Percentiles rank a stretch among this genome's conserved stretches.
phyloP scores from a whole-genome alignment of 2,329 filamentous ascomycete species.

The Colletotrichum spaethianum region DNA sequence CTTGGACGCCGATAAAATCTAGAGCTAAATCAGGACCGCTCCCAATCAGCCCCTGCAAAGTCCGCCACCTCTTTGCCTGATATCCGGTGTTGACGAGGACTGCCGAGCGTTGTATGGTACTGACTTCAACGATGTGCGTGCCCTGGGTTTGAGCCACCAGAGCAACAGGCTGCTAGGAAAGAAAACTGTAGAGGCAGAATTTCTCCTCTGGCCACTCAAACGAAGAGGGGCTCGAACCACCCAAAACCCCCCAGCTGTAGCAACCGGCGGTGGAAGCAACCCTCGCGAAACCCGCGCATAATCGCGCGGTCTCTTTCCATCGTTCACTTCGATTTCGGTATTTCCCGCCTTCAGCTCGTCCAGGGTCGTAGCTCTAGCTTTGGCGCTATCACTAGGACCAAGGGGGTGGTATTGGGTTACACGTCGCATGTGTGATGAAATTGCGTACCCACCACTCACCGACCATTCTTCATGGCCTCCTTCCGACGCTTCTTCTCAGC shows the following conservation, averaged over 20 bases:
- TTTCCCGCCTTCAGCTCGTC: not conserved
- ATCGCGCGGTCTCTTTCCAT: conserved; percentile 2
- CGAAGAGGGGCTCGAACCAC: not conserved
- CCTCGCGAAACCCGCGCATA: not conserved
- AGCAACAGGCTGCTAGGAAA: not conserved
- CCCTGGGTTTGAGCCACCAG: not conserved
- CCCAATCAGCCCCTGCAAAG: not conserved
- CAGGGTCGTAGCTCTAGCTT: not conserved
- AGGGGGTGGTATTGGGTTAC: not conserved
- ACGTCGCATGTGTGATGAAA: not conserved
- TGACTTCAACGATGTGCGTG: not conserved
- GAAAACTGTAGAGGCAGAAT: conserved; percentile 1
- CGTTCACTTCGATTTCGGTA: too few relatives aligned
- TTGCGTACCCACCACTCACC: conserved; percentile 47
- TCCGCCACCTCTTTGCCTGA: not conserved
- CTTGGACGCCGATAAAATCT: not conserved
- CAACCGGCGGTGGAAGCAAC: not conserved
- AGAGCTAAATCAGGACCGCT: not conserved
- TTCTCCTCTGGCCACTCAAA: conserved; percentile 12
- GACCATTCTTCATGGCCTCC: conserved; percentile 67
- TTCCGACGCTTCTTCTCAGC: conserved; percentile 73
- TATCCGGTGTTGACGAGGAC: not conserved
- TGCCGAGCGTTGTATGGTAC: not conserved
- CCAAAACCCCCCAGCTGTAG: not conserved
- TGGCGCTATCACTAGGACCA: too few relatives aligned